Percentiles rank a stretch among this genome's conserved stretches.
Conservation (phyloP, 2,329 filamentous ascomycete species). For the Ustulina deusta region DNA sequence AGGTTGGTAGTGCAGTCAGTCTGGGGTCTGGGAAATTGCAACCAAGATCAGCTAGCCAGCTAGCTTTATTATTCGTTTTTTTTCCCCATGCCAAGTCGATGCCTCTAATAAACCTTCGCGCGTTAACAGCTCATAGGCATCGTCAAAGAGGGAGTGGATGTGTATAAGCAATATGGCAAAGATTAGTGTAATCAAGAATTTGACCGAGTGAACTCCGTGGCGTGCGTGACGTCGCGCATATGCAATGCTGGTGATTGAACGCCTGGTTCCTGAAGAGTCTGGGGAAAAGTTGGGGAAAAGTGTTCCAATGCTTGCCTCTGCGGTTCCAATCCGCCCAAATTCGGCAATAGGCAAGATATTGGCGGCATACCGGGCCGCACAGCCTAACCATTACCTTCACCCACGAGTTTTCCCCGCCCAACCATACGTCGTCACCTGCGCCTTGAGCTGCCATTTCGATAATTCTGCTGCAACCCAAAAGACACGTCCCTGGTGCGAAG, state of each 20-base stretch:
- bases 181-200: constrained; percentile 38
- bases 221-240: constrained; percentile 36
- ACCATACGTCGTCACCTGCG: constrained; percentile 45
- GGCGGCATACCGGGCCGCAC: constrained; percentile 45
- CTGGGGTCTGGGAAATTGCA: constrained; percentile 16
- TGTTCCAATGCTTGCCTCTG: constrained; percentile 24
- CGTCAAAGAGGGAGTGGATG: constrained; percentile 26
- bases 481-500: constrained; percentile 29
- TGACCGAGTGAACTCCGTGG: constrained; percentile 39
- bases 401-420: constrained; percentile 48
- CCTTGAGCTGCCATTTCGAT: constrained; percentile 35
- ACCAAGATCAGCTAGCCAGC: constrained; percentile 36
- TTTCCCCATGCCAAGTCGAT: constrained; percentile 17
- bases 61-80: constrained; percentile 25
- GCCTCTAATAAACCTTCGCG: constrained; percentile 26
- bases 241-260: constrained; percentile 35
- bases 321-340: constrained; percentile 25
- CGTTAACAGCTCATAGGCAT: constrained; percentile 19
- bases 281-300: constrained; percentile 40
- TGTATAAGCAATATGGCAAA: constrained; percentile 38
- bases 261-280: constrained; percentile 37
- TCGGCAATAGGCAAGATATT: constrained; percentile 31
- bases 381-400: constrained; percentile 46
- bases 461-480: constrained; percentile 41
- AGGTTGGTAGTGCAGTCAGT: constrained; percentile 12